Evolutionary conservation across 176 grass and related monocot genomes (phyloP).

Genomic region (Canna indica): DNA sequence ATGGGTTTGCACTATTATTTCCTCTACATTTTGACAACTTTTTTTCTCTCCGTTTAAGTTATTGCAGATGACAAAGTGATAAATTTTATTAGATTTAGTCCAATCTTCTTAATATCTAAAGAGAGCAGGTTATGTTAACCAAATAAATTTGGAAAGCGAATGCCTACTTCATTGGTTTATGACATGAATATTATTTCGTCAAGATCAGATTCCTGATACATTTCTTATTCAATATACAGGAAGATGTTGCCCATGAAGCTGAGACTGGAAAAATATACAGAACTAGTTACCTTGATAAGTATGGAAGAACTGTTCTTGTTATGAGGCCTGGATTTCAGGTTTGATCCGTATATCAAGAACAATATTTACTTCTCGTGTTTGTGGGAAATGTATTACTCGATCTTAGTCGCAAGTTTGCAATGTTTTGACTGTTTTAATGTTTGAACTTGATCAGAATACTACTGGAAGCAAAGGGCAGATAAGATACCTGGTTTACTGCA

Average conservation of each 20-base stretch:
- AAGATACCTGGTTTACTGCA: conserved; percentile 68
- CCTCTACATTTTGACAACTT: neutral
- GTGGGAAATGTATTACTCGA: neutral
- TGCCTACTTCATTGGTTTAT: neutral
- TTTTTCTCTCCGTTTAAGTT: neutral
- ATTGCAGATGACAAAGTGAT: neutral
- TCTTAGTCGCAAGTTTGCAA: neutral
- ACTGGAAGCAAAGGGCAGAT: conserved; percentile 49
- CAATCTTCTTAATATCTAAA: too few species aligned
- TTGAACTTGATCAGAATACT: conserved; percentile 42
- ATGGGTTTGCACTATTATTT: conserved; percentile 35
- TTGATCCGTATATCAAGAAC: neutral
- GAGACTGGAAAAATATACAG: conserved; percentile 77
- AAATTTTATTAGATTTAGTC: too few species aligned
- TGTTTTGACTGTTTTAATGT: neutral
- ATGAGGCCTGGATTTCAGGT: conserved; percentile 73
- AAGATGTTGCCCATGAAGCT: conserved; percentile 59
- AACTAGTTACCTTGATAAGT: conserved; percentile 62
- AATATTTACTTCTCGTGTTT: neutral
- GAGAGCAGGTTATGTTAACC: too few species aligned
- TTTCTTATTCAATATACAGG: conserved; percentile 29
- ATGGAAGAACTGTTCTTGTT: conserved; percentile 77
- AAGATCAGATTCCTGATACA: neutral
- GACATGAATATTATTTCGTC: neutral
- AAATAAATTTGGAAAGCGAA: too few species aligned